phyloP scores from a whole-genome alignment of 164 flowering plant genomes.

The Platanus orientalis region DNA sequence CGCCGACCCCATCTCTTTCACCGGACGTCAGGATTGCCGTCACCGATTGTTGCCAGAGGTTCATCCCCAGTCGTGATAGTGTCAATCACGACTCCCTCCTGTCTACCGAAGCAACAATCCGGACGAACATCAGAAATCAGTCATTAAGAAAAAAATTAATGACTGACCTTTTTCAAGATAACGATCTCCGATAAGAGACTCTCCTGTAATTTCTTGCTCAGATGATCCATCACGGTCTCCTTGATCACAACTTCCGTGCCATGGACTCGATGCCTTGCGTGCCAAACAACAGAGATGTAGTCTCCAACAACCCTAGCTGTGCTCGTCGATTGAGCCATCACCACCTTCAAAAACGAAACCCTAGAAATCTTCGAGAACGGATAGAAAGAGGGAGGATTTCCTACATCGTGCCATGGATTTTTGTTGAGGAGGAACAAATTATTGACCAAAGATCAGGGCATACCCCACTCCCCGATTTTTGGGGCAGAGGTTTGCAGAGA shows the following conservation, averaged over 20 bases:
- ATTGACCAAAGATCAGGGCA: neutral
- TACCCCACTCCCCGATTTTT: no score
- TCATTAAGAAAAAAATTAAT: slow-evolving; percentile 36
- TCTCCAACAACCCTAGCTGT: slow-evolving; percentile 71
- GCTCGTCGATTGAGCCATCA: slow-evolving; percentile 50
- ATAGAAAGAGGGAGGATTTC: no score
- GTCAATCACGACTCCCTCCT: no score
- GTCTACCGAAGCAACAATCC: no score
- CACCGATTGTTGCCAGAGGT: no score
- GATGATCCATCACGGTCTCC: slow-evolving; percentile 61
- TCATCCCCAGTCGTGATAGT: no score
- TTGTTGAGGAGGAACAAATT: neutral
- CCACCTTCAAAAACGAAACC: neutral
- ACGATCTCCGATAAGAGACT: slow-evolving; percentile 82
- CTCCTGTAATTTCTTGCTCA: slow-evolving; percentile 76
- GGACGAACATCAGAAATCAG: no score
- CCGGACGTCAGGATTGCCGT: no score
- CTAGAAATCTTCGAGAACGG: neutral
- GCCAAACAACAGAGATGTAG: slow-evolving; percentile 86
- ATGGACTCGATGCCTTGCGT: slow-evolving; percentile 69
- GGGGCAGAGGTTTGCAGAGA: no score
- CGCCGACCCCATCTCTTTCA: no score
- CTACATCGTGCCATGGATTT: neutral
- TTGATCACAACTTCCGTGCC: slow-evolving; percentile 95
- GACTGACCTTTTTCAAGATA: slow-evolving; percentile 64